Percentiles rank a stretch among this genome's conserved stretches.
Conservation (phyloP, 768 basidiomycete genomes). For the Cyclocybe aegerita region DNA sequence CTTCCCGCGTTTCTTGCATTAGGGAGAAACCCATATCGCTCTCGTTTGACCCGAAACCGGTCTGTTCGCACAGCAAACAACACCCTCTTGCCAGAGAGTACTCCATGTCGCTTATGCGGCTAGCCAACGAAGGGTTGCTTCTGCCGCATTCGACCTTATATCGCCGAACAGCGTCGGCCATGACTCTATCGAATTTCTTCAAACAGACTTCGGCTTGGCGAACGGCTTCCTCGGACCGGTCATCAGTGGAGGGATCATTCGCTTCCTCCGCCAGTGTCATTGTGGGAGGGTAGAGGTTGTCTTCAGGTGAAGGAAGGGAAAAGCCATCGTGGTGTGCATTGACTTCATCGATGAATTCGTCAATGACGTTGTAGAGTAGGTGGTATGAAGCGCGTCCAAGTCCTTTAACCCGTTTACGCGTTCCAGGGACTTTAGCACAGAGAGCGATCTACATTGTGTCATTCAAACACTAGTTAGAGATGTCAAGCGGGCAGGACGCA, state of each 20-base stretch:
- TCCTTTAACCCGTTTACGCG: slow-evolving; percentile 33
- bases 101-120: slow-evolving; percentile 35
- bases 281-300: slow-evolving; percentile 32
- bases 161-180: slow-evolving; percentile 34
- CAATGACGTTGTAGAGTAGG: slow-evolving; percentile 41
- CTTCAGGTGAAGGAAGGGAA: slow-evolving; percentile 28
- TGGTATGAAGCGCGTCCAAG: slow-evolving; percentile 40
- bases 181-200: slow-evolving; percentile 32
- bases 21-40: slow-evolving; percentile 40
- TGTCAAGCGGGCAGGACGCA: slow-evolving; percentile 15
- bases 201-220: slow-evolving; percentile 33
- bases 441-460: slow-evolving; percentile 31
- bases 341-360: slow-evolving; percentile 43
- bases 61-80: slow-evolving; percentile 47
- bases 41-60: slow-evolving; percentile 41
- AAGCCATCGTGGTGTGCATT: slow-evolving; percentile 44
- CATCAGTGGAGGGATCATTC: slow-evolving; percentile 39
- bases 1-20: slow-evolving; percentile 33
- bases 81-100: slow-evolving; percentile 37
- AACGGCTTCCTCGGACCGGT: slow-evolving; percentile 36
- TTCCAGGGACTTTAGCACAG: slow-evolving; percentile 34
- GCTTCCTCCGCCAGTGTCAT: slow-evolving; percentile 47
- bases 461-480: slow-evolving; percentile 1
- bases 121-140: slow-evolving; percentile 30
- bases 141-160: slow-evolving; percentile 40